Evolutionary conservation across 768 basidiomycete genomes (phyloP).

Genomic region (Suillus tomentosus): DNA sequence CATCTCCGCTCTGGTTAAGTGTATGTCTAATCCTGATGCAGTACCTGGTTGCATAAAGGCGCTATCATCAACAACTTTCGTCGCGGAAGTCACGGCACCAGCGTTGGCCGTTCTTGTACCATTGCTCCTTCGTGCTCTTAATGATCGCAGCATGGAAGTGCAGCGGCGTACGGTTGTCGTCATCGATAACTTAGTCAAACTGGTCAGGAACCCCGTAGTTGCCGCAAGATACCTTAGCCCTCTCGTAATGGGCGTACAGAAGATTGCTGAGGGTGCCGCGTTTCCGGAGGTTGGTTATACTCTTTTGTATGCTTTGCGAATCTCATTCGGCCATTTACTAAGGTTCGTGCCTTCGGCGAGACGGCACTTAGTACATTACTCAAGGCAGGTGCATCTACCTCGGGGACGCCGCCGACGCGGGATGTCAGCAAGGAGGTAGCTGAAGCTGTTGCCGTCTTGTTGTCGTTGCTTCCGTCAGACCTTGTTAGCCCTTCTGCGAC

Average conservation of each 20-base stretch:
- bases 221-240: slow-evolving; percentile 87
- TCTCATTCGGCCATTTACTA: slow-evolving; percentile 16
- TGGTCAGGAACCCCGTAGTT: slow-evolving; percentile 87
- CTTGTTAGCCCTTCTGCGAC: slow-evolving; percentile 41
- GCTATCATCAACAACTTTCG: slow-evolving; percentile 92
- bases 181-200: slow-evolving; percentile 95
- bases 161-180: slow-evolving; percentile 94
- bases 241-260: slow-evolving; percentile 88
- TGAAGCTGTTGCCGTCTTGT: slow-evolving; percentile 55
- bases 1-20: slow-evolving; percentile 86
- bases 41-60: slow-evolving; percentile 95
- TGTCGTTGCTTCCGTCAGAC: slow-evolving; percentile 58
- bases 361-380: slow-evolving; percentile 77
- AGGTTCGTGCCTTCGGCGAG: slow-evolving; percentile 92
- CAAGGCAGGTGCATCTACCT: slow-evolving; percentile 81
- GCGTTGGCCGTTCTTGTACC: slow-evolving; percentile 95
- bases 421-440: slow-evolving; percentile 67
- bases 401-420: slow-evolving; percentile 69
- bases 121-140: slow-evolving; percentile 85
- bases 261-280: slow-evolving; percentile 86
- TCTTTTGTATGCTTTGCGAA: slow-evolving; percentile 10
- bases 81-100: slow-evolving; percentile 96
- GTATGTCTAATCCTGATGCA: slow-evolving; percentile 88
- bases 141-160: slow-evolving; percentile 95
- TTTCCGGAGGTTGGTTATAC: slow-evolving; percentile 80